Percentiles rank a stretch among this genome's conserved stretches.
phyloP scores from a whole-genome alignment of 192 early-diverging fungal genomes.

The Piromyces sp. region DNA sequence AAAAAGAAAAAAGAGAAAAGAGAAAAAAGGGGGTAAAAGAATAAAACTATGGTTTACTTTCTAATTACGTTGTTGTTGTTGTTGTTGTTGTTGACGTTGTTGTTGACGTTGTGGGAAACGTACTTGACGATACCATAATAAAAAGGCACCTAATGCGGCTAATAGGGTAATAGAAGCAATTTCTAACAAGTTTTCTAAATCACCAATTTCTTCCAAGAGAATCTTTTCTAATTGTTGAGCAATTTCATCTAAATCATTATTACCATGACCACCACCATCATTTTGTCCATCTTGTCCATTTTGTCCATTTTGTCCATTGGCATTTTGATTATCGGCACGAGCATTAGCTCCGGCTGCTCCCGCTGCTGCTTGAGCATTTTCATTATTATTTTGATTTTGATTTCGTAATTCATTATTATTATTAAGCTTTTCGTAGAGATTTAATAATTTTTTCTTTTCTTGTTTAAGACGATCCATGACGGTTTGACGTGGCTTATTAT shows the following conservation, averaged over 20 bases:
- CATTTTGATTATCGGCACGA: neutral
- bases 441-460: neutral
- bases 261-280: neutral
- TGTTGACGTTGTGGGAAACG: neutral
- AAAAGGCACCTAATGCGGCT: neutral
- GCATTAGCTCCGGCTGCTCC: neutral
- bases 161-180: neutral
- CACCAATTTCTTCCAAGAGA: neutral
- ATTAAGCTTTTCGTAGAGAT: neutral
- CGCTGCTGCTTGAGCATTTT: neutral
- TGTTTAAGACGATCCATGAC: neutral
- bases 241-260: neutral
- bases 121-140: neutral
- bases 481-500: neutral
- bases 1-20: too few species aligned
- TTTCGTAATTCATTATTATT: neutral
- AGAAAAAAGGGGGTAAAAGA: too few species aligned
- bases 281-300: neutral
- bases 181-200: neutral
- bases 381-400: neutral
- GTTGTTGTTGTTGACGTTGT: neutral
- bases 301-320: neutral
- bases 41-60: too few species aligned
- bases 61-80: too few species aligned
- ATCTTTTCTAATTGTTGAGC: neutral